Evolutionary conservation across 331 rosid genomes (phyloP), one percentile per base, ranked within the genome.

Genomic region (Acacia concinna): DNA sequence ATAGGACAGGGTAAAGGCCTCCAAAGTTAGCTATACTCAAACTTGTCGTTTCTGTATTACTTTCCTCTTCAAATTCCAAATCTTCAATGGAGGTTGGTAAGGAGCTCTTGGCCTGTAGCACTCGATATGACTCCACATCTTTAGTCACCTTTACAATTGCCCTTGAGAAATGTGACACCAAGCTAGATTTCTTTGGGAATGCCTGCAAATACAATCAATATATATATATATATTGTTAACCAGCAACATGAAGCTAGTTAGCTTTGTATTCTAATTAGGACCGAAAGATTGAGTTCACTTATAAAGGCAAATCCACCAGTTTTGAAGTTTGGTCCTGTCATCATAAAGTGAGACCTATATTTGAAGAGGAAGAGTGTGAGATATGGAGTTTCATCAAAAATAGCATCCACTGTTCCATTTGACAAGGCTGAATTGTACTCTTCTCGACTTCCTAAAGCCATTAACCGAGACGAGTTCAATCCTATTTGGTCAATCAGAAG

Each of bases 341-440:
- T 69, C 23, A 13, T 15, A 6, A 41, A 69, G 3, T 2, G 4
- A 14, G 74, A 23, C 8, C 12, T 51, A 69, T 69, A 69, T 69
- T 41, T 15, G 23, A 23, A 2, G 14, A 69, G 32, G 74, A 69
- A 69, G 23, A 69, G 57, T 4, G 3, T 14, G 11, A 69, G 47
- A 27, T 23, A 15, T n/a, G 51, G 51, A 15, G 51, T 43, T 13
- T 69, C 74, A 27, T 69, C 25, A 43, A 69, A 43, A 49, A 69
- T 43, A 14, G 74, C 74, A 41, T 30, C 74, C 23, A 69, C 74
- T 15, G 72, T 79, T 75, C 81, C 84, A 0, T n/a, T 56, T 0
- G 79, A 68, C 59, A 85, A 17, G 31, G 83, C 73, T 15, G 69
- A 14, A 17, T 69, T 65, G 65, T 41, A 81, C 1, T 56, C 69